phyloP scores from a whole-genome alignment of 768 basidiomycete species.

The Gloeostereum incarnatum region DNA sequence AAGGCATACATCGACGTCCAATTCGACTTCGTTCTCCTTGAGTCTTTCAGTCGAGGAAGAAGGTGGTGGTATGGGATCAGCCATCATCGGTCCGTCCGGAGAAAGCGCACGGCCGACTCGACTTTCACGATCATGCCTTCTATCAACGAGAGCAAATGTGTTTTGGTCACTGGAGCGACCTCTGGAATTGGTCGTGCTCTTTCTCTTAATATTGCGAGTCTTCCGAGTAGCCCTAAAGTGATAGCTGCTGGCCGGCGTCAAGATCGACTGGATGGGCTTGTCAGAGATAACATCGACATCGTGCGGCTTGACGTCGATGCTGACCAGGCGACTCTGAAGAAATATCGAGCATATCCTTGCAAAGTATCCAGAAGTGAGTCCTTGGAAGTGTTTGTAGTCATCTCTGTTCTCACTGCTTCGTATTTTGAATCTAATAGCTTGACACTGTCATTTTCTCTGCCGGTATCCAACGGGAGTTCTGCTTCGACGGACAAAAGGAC shows the following conservation, averaged over 20 bases:
- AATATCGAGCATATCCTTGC: conserved; percentile 29
- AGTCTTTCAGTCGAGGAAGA: too few species aligned
- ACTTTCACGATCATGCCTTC: conserved; percentile 21
- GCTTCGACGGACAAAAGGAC: conserved; percentile 35
- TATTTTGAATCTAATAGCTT: conserved; percentile 22
- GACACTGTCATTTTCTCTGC: conserved; percentile 47
- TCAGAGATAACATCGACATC: conserved; percentile 28
- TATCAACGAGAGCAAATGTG: conserved; percentile 37
- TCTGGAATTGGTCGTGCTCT: conserved; percentile 50
- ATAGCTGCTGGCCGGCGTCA: conserved; percentile 42
- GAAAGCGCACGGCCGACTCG: too few species aligned
- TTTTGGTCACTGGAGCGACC: conserved; percentile 49
- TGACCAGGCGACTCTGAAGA: conserved; percentile 26
- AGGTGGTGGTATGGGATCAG: too few species aligned
- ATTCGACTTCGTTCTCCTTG: too few species aligned
- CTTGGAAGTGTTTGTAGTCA: background rate
- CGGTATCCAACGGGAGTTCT: conserved; percentile 40
- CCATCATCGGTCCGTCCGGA: too few species aligned
- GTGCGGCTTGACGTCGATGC: conserved; percentile 33
- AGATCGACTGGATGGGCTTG: conserved; percentile 43
- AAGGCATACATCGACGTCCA: too few species aligned
- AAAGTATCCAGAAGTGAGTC: conserved; percentile 38
- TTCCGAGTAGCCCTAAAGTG: conserved; percentile 39
- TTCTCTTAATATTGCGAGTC: conserved; percentile 35
- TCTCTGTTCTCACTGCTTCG: background rate